These are phyloP conservation scores for Fusarium albosuccineum DNA, from an alignment of 2,329 filamentous ascomycete species.

Conservation along the genomic window DNA sequence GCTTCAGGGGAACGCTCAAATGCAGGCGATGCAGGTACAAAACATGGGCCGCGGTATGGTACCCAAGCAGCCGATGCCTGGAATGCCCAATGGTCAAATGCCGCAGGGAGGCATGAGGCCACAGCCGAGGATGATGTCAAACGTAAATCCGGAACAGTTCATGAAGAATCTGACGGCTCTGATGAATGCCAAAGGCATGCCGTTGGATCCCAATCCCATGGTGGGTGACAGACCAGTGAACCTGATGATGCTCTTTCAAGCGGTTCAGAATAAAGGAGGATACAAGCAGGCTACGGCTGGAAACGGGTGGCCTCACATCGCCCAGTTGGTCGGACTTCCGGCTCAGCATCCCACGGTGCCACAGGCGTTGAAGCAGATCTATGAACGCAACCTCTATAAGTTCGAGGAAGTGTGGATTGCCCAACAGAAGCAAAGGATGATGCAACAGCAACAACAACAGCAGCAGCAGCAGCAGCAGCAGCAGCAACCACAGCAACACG, in stretches of 20 bases:
- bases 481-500: constrained; percentile 54
- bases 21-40: constrained; percentile 63
- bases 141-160: constrained; percentile 75
- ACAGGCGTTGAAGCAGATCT: constrained; percentile 78
- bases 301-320: constrained; percentile 81
- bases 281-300: constrained; percentile 78
- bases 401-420: constrained; percentile 80
- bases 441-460: constrained; percentile 56
- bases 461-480: constrained; percentile 52
- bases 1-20: constrained; percentile 69
- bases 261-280: constrained; percentile 80
- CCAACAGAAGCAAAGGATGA: constrained; percentile 67
- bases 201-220: constrained; percentile 79
- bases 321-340: constrained; percentile 73
- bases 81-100: constrained; percentile 69
- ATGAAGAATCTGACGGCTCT: constrained; percentile 82
- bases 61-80: constrained; percentile 63
- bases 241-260: constrained; percentile 81
- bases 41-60: constrained; percentile 64
- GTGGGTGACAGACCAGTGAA: constrained; percentile 81
- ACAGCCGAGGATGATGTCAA: constrained; percentile 59
- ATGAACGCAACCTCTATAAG: constrained; percentile 79
- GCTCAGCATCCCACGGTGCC: constrained; percentile 75
- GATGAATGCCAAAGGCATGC: constrained; percentile 79
- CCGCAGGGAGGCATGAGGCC: constrained; percentile 64